Percentiles rank a stretch among this genome's conserved stretches.
phyloP scores from a whole-genome alignment of 2,329 filamentous ascomycete species.

The Chaetomiaceae sp. region DNA sequence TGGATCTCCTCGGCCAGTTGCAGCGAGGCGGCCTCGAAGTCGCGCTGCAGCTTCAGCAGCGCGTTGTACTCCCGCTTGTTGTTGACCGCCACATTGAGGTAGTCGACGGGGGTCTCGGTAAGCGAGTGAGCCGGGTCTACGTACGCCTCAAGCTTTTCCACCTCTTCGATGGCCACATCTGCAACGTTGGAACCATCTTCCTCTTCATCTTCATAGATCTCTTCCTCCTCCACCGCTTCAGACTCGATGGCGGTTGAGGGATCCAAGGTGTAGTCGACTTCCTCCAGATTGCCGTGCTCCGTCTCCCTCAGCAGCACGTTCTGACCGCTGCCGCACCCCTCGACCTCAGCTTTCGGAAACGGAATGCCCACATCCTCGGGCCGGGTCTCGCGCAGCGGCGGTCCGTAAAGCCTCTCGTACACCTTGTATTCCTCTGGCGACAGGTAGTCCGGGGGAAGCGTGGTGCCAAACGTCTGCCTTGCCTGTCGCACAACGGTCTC shows the following conservation, averaged over 20 bases:
- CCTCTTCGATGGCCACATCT: too few species aligned
- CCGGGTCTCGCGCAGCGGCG: slow-evolving; percentile 57
- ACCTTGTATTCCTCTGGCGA: slow-evolving; percentile 63
- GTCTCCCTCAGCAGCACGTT: slow-evolving; percentile 49
- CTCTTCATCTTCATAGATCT: background rate
- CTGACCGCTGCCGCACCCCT: slow-evolving; percentile 20
- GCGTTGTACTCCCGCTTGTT: slow-evolving; percentile 50
- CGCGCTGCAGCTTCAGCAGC: slow-evolving; percentile 50
- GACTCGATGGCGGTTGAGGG: slow-evolving; percentile 34
- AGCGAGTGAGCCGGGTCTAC: slow-evolving; percentile 18
- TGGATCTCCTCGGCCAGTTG: slow-evolving; percentile 29
- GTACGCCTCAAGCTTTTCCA: slow-evolving; percentile 6
- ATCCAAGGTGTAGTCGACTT: slow-evolving; percentile 46
- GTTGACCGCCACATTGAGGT: slow-evolving; percentile 44
- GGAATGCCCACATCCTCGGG: slow-evolving; percentile 54
- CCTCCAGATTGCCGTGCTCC: slow-evolving; percentile 53
- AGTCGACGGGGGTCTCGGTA: slow-evolving; percentile 34
- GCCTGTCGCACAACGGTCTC: slow-evolving; percentile 64
- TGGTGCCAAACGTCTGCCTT: slow-evolving; percentile 69
- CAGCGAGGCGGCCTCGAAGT: slow-evolving; percentile 44
- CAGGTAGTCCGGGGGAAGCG: slow-evolving; percentile 65
- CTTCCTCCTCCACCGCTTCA: slow-evolving; percentile 37
- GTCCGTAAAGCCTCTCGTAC: slow-evolving; percentile 76
- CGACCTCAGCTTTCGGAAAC: slow-evolving; percentile 25
- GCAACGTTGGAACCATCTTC: too few species aligned